Evolutionary conservation across 306 rosid species (phyloP).

Genomic region (Quercus rubra): DNA sequence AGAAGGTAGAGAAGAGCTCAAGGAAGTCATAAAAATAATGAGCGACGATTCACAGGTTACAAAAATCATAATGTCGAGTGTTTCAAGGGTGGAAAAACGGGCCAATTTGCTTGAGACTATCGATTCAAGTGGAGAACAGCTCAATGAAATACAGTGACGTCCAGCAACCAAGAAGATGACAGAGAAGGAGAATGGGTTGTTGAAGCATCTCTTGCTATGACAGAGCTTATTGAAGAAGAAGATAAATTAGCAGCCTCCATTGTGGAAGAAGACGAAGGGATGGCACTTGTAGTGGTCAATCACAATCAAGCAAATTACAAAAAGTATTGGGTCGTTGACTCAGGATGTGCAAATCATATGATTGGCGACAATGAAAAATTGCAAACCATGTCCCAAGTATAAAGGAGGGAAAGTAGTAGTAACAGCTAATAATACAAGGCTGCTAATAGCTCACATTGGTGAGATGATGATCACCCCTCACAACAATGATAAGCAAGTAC

Average conservation of each 20-base stretch:
- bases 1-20: neutral
- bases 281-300: too few species aligned
- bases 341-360: neutral
- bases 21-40: neutral
- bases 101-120: too few species aligned
- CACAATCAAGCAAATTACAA: too few species aligned
- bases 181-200: neutral
- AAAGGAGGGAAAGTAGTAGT: neutral
- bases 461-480: neutral
- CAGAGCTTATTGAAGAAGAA: too few species aligned
- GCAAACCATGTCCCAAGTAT: neutral
- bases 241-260: too few species aligned
- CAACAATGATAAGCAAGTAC: neutral
- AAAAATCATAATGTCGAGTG: neutral
- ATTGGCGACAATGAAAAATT: constrained; percentile 4
- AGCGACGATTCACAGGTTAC: neutral
- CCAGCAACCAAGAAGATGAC: neutral
- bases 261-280: too few species aligned
- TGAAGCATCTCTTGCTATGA: neutral
- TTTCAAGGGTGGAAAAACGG: too few species aligned
- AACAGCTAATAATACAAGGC: neutral
- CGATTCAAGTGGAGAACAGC: too few species aligned
- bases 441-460: neutral
- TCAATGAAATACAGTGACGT: too few species aligned
- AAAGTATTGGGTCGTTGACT: too few species aligned